These are phyloP conservation scores for Boletus pseudo-olivaceus DNA, from an alignment of 768 basidiomycete species.

Conservation along the genomic window DNA sequence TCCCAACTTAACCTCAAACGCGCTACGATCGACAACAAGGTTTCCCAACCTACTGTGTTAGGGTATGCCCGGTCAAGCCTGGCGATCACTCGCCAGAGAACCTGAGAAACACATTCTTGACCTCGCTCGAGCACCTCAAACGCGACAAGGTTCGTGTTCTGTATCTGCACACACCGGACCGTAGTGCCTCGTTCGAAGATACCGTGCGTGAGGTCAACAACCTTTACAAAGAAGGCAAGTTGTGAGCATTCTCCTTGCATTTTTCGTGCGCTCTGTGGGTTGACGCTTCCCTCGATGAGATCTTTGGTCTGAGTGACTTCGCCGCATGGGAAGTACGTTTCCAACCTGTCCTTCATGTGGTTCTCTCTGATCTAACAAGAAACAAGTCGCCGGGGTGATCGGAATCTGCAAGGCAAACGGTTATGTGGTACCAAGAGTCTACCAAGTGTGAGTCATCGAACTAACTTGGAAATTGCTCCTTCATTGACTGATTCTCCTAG, in stretches of 20 bases:
- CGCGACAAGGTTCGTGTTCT: constrained; percentile 46
- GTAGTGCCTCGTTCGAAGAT: constrained; percentile 52
- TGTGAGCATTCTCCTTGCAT: constrained; percentile 32
- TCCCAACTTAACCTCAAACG: constrained; percentile 39
- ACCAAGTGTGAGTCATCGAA: constrained; percentile 44
- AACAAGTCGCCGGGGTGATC: constrained; percentile 56
- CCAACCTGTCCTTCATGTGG: neutral
- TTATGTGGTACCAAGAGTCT: constrained; percentile 53
- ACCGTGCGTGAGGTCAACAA: constrained; percentile 53
- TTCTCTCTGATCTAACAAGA: neutral
- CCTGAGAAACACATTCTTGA: constrained; percentile 43
- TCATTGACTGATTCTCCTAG: constrained; percentile 11
- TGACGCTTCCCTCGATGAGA: constrained; percentile 35
- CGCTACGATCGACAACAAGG: constrained; percentile 49
- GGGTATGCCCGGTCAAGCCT: constrained; percentile 27
- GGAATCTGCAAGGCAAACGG: constrained; percentile 53
- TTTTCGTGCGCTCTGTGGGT: neutral
- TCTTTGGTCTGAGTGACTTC: constrained; percentile 62
- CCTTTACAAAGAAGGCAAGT: constrained; percentile 54
- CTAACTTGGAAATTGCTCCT: neutral
- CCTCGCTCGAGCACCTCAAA: constrained; percentile 44
- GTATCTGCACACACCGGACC: constrained; percentile 62
- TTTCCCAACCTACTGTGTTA: neutral
- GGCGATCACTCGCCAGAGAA: constrained; percentile 42
- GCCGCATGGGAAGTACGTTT: constrained; percentile 48